Conservation (phyloP, 2,329 filamentous ascomycete species). For the Phoma sp. region DNA sequence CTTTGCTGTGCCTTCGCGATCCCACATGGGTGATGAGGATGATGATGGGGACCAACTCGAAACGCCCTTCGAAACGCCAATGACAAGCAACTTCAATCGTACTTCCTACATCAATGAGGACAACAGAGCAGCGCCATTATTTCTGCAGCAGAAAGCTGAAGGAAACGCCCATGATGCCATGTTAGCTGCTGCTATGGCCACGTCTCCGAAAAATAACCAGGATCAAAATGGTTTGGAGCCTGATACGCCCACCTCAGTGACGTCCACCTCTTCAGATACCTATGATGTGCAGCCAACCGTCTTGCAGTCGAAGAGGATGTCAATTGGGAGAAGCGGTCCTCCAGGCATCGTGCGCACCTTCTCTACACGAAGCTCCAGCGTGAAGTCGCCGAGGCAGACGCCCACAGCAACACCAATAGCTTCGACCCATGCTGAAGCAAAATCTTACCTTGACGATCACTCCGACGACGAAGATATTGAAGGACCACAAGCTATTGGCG, state of each 20-base stretch:
- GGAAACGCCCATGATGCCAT: constrained; percentile 35
- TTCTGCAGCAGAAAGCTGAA: constrained; percentile 7
- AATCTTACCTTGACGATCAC: constrained; percentile 39
- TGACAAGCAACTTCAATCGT: constrained; percentile 30
- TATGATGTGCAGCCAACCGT: constrained; percentile 39
- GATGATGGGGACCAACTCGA: constrained; percentile 12
- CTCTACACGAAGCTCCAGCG: constrained; percentile 38
- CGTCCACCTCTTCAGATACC: constrained; percentile 20
- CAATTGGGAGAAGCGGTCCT: constrained; percentile 42
- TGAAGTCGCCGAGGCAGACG: constrained; percentile 30
- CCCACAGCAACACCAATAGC: constrained; percentile 26
- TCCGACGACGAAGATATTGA: constrained; percentile 35
- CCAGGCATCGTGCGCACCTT: constrained; percentile 45
- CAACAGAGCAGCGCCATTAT: constrained; percentile 9
- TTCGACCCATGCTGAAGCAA: constrained; percentile 23
- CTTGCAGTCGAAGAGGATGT: constrained; percentile 45
- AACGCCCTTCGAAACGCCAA: constrained; percentile 32
- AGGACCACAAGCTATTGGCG: constrained; percentile 47
- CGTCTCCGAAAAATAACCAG: constrained; percentile 21
- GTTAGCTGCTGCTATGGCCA: constrained; percentile 40
- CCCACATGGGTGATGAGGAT: background rate
- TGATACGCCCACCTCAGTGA: constrained; percentile 18
- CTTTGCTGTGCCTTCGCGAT: constrained; percentile 25
- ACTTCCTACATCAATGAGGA: constrained; percentile 32
- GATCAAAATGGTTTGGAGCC: constrained; percentile 26